Evolutionary conservation across 345 rosid species (phyloP).

Genomic region (Gossypium ekmanianum): DNA sequence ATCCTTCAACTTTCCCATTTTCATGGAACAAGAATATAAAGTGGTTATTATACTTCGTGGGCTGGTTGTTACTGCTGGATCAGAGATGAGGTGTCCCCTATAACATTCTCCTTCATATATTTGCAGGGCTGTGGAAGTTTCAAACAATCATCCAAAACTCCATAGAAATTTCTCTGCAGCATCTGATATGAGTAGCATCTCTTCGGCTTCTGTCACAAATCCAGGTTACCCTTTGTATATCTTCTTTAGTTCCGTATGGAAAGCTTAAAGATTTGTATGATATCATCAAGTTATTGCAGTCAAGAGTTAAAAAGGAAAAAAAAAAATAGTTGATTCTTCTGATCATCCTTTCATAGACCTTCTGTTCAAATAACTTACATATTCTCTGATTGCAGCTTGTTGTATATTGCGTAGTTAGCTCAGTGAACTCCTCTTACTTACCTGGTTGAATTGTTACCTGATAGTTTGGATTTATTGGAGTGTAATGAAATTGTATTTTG

Average conservation of each 20-base stretch:
- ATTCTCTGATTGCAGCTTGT: not conserved
- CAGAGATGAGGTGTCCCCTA: not conserved
- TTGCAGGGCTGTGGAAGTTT: conserved; percentile 49
- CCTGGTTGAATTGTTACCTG: not conserved
- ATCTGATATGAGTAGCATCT: conserved; percentile 55
- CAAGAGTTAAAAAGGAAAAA: not conserved
- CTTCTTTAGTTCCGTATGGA: not conserved
- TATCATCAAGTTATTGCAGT: not conserved
- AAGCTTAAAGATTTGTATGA: not conserved
- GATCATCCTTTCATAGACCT: not conserved
- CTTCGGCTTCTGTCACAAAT: conserved; percentile 42
- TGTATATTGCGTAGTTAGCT: not conserved
- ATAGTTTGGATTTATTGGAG: not conserved
- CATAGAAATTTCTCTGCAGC: conserved; percentile 64
- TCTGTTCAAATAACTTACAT: not conserved
- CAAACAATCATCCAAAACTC: conserved; percentile 45
- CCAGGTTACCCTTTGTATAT: conserved; percentile 39
- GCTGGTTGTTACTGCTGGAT: not conserved
- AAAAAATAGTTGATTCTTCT: not conserved
- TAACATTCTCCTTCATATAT: conserved; percentile 8
- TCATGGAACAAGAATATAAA: not conserved
- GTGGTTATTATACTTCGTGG: not conserved
- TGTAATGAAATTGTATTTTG: not conserved
- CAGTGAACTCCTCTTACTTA: not conserved
- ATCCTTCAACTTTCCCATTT: conserved; percentile 7